Evolutionary conservation across 139 green algal species (phyloP).

Genomic region (Axilococcus clingmanii): DNA sequence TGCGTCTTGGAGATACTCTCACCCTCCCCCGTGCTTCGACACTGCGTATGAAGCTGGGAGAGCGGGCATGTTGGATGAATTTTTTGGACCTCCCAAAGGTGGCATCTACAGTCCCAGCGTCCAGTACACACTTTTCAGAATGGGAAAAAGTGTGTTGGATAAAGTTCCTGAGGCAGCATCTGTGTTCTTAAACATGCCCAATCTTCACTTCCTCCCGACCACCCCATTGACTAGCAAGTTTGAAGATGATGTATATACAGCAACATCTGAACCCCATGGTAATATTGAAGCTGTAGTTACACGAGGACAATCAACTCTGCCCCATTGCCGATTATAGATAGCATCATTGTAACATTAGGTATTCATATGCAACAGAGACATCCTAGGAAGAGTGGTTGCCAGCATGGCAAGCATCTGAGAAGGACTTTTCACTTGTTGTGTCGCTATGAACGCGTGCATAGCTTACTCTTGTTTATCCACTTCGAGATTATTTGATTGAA

Average conservation of each 20-base stretch:
- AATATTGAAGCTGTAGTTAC: slow-evolving; percentile 74
- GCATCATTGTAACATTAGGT: too few species aligned
- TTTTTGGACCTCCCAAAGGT: slow-evolving; percentile 68
- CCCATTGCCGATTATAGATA: slow-evolving; percentile 33
- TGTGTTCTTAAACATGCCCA: slow-evolving; percentile 89
- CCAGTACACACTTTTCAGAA: slow-evolving; percentile 86
- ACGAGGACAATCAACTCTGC: slow-evolving; percentile 16
- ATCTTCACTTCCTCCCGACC: slow-evolving; percentile 93
- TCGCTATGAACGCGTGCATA: too few species aligned
- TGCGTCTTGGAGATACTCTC: slow-evolving; percentile 57
- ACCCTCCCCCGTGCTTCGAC: neutral
- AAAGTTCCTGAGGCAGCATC: slow-evolving; percentile 49
- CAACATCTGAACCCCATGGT: slow-evolving; percentile 86
- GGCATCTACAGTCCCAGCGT: slow-evolving; percentile 85
- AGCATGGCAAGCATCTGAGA: too few species aligned
- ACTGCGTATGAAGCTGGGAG: neutral
- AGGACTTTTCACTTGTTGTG: too few species aligned
- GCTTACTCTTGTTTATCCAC: too few species aligned
- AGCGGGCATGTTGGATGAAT: slow-evolving; percentile 36
- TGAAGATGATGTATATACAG: slow-evolving; percentile 89
- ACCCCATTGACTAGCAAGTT: slow-evolving; percentile 54
- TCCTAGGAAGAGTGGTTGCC: too few species aligned
- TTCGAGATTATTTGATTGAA: too few species aligned
- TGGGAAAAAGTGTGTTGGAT: slow-evolving; percentile 55
- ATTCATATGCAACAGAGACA: too few species aligned